Evolutionary conservation across 1,139 yeast genomes (phyloP).

Genomic region (Yamadazyma songkhlaensis): DNA sequence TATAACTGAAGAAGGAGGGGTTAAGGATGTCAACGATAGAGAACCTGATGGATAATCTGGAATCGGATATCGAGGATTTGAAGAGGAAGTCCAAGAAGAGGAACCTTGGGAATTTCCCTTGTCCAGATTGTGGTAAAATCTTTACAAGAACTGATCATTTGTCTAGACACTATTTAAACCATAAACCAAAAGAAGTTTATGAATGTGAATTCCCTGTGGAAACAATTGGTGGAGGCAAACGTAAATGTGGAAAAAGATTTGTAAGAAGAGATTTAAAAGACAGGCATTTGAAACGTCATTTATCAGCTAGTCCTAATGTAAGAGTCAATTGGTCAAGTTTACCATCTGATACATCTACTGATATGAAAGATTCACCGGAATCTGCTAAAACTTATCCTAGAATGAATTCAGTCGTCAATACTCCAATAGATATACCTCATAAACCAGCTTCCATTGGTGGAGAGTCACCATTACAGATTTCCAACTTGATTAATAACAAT

Average conservation of each 20-base stretch:
- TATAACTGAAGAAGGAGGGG: no score
- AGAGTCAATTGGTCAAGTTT: slow-evolving; percentile 15
- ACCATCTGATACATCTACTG: slow-evolving; percentile 8
- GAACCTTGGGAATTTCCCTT: slow-evolving; percentile 19
- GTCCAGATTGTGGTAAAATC: slow-evolving; percentile 39
- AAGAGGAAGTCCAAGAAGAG: slow-evolving; percentile 10
- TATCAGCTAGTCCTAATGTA: slow-evolving; percentile 8
- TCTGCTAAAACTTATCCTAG: slow-evolving; percentile 1
- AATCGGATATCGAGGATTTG: slow-evolving; percentile 2
- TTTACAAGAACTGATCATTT: slow-evolving; percentile 45
- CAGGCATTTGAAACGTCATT: slow-evolving; percentile 36
- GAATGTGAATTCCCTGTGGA: slow-evolving; percentile 35
- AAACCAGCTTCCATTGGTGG: slow-evolving; percentile 1
- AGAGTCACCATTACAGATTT: slow-evolving; percentile 19
- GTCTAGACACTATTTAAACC: slow-evolving; percentile 44
- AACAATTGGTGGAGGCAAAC: slow-evolving; percentile 22
- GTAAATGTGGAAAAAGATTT: slow-evolving; percentile 41
- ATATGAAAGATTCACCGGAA: slow-evolving; percentile 8
- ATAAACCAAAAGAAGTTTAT: slow-evolving; percentile 35
- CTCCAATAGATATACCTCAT: background rate
- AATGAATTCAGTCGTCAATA: background rate
- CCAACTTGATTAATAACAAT: slow-evolving; percentile 18
- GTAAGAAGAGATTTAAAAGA: slow-evolving; percentile 43
- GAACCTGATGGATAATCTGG: slow-evolving; percentile 3
- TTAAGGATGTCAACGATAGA: no score